phyloP scores from a whole-genome alignment of 140 eudicot species.

The Ambrosia hybrid region DNA sequence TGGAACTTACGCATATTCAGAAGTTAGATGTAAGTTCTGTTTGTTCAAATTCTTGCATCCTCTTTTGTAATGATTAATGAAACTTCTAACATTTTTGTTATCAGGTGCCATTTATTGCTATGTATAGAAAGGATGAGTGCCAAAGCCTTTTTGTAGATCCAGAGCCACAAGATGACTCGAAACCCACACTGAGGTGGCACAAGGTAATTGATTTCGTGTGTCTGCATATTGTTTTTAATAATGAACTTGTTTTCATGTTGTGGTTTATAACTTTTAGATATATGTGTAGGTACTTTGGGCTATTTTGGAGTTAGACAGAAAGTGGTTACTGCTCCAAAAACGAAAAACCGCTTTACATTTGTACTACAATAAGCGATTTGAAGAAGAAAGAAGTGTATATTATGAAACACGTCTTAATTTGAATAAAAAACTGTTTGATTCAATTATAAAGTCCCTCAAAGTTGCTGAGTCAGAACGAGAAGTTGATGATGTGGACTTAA shows the following conservation, averaged over 20 bases:
- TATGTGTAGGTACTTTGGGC: conserved; percentile 46
- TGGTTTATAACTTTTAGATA: too few relatives aligned
- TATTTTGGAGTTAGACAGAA: conserved; percentile 73
- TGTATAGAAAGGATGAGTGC: conserved; percentile 89
- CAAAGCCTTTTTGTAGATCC: conserved; percentile 61
- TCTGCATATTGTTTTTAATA: not conserved
- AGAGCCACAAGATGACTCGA: conserved; percentile 42
- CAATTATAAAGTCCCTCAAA: conserved; percentile 59
- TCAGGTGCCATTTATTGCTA: conserved; percentile 88
- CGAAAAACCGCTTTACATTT: conserved; percentile 68
- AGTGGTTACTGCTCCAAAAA: conserved; percentile 88
- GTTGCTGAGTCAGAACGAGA: conserved; percentile 89
- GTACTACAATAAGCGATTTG: conserved; percentile 71
- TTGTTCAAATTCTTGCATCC: not conserved
- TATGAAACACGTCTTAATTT: conserved; percentile 63
- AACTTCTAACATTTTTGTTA: conserved; percentile 4
- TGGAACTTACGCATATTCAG: conserved; percentile 80
- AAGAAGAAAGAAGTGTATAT: conserved; percentile 63
- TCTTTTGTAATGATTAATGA: not conserved
- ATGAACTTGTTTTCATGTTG: too few relatives aligned
- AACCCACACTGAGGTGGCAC: conserved; percentile 74
- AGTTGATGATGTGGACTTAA: conserved; percentile 86
- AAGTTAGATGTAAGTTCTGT: conserved; percentile 71
- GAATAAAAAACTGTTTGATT: conserved; percentile 63
- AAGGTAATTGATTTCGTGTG: conserved; percentile 47